A percentile compares a stretch with the other conserved stretches of the same genome.
These are phyloP conservation scores for Pyricularia pennisetigena DNA, from an alignment of 2,329 filamentous ascomycete genomes.

Conservation along the genomic window DNA sequence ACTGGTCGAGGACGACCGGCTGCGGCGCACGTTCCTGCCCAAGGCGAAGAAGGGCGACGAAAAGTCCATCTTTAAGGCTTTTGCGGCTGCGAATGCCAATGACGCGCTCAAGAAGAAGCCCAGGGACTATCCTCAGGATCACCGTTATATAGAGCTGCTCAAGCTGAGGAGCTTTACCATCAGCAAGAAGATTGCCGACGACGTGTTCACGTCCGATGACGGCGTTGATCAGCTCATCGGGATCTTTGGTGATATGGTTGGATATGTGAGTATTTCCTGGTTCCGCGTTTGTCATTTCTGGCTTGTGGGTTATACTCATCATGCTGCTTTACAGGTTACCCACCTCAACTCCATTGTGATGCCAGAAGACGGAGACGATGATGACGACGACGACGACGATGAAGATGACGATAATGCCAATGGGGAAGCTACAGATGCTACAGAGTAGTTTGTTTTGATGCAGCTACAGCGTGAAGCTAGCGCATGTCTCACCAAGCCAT, in stretches of 20 bases:
- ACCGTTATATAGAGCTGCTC: conserved; percentile 71
- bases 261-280: conserved; percentile 57
- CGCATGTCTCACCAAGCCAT: not conserved
- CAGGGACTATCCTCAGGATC: conserved; percentile 68
- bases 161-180: conserved; percentile 74
- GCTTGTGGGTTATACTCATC: not conserved
- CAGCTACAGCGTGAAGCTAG: not conserved
- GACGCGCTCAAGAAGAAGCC: conserved; percentile 78
- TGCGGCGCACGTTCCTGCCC: conserved; percentile 57
- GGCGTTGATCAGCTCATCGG: conserved; percentile 56
- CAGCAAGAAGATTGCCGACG: conserved; percentile 54
- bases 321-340: conserved; percentile 39
- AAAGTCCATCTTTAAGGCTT: conserved; percentile 56
- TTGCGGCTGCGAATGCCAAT: conserved; percentile 58
- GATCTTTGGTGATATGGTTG: conserved; percentile 58
- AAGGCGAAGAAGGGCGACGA: conserved; percentile 39
- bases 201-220: conserved; percentile 49
- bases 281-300: conserved; percentile 9
- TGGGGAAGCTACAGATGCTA: not conserved
- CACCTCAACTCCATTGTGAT: conserved; percentile 66
- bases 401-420: conserved; percentile 6
- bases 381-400: conserved; percentile 3
- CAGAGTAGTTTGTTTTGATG: not conserved
- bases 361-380: conserved; percentile 50
- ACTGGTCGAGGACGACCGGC: conserved; percentile 42